phyloP scores from a whole-genome alignment of 1,284 basidiomycete species.

The Trametes versicolor region DNA sequence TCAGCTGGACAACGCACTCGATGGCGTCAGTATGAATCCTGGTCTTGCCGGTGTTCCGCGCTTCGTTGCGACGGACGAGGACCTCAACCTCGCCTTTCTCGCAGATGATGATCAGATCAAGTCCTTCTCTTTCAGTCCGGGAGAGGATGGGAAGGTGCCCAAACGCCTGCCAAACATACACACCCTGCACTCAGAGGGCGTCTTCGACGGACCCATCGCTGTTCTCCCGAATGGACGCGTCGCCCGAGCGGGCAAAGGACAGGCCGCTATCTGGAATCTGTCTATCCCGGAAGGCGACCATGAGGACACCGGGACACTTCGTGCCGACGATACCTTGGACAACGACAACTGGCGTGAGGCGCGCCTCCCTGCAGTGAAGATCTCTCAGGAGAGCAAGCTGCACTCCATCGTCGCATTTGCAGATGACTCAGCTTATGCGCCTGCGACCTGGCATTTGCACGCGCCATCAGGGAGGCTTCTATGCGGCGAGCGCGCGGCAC shows the following conservation, averaged over 20 bases:
- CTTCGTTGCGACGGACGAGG: conserved; percentile 25
- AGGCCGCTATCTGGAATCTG: conserved; percentile 47
- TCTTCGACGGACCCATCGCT: conserved; percentile 43
- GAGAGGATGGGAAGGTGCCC: neutral
- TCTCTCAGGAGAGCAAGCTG: conserved; percentile 45
- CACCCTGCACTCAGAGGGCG: conserved; percentile 42
- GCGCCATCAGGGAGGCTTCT: conserved; percentile 42
- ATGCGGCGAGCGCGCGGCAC: conserved; percentile 35
- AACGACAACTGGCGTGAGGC: conserved; percentile 43
- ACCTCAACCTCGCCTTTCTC: conserved; percentile 38
- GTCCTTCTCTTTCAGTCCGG: conserved; percentile 34
- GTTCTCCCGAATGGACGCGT: conserved; percentile 42
- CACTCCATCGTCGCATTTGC: conserved; percentile 39
- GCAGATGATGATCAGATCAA: conserved; percentile 42
- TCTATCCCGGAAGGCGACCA: conserved; percentile 40
- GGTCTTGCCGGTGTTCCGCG: conserved; percentile 21
- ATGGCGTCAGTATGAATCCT: conserved; percentile 15
- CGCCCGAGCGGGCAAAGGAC: conserved; percentile 45
- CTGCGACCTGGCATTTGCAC: conserved; percentile 45
- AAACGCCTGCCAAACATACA: conserved; percentile 35
- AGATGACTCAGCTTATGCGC: conserved; percentile 35
- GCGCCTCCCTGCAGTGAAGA: conserved; percentile 42
- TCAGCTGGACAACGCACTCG: conserved; percentile 24
- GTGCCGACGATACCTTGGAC: conserved; percentile 35
- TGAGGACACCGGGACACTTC: conserved; percentile 33